Evolutionary conservation across 768 basidiomycete genomes (phyloP).

Genomic region (Podaxis sp.): DNA sequence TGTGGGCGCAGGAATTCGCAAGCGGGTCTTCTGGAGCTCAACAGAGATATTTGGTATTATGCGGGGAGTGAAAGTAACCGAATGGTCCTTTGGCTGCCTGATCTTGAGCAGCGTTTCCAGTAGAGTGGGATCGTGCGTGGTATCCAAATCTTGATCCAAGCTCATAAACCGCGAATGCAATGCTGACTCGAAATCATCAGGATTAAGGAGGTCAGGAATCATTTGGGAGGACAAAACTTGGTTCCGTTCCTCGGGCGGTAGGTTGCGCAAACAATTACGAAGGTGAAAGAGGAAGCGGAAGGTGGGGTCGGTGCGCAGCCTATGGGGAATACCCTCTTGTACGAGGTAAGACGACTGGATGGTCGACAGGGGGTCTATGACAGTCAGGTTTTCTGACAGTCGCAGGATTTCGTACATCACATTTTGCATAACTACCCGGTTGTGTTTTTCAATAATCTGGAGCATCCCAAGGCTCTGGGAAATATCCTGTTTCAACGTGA

Average conservation of each 20-base stretch:
- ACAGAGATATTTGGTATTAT: slow-evolving; percentile 21
- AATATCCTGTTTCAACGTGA: slow-evolving; percentile 26
- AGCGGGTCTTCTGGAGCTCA: slow-evolving; percentile 24
- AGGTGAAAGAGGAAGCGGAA: slow-evolving; percentile 83
- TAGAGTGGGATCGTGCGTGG: slow-evolving; percentile 9
- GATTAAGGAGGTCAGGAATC: slow-evolving; percentile 15
- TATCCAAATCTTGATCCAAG: slow-evolving; percentile 16
- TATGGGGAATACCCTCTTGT: slow-evolving; percentile 67
- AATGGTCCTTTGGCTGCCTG: neutral
- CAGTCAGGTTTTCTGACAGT: slow-evolving; percentile 44
- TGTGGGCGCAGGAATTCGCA: slow-evolving; percentile 33
- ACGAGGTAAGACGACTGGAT: slow-evolving; percentile 84
- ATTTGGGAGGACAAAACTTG: slow-evolving; percentile 17
- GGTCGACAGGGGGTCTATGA: slow-evolving; percentile 76
- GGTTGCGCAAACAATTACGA: slow-evolving; percentile 57
- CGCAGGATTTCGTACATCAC: slow-evolving; percentile 49
- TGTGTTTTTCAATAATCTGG: slow-evolving; percentile 29
- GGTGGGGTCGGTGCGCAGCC: slow-evolving; percentile 61
- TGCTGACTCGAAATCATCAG: slow-evolving; percentile 32
- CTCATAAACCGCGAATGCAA: slow-evolving; percentile 35
- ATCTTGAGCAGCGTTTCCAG: slow-evolving; percentile 23
- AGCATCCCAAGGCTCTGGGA: slow-evolving; percentile 23
- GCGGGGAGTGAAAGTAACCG: slow-evolving; percentile 4
- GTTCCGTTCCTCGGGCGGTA: slow-evolving; percentile 26
- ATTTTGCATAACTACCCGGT: slow-evolving; percentile 29